phyloP scores from a whole-genome alignment of 768 basidiomycete genomes.

The Ephemerocybe angulata region DNA sequence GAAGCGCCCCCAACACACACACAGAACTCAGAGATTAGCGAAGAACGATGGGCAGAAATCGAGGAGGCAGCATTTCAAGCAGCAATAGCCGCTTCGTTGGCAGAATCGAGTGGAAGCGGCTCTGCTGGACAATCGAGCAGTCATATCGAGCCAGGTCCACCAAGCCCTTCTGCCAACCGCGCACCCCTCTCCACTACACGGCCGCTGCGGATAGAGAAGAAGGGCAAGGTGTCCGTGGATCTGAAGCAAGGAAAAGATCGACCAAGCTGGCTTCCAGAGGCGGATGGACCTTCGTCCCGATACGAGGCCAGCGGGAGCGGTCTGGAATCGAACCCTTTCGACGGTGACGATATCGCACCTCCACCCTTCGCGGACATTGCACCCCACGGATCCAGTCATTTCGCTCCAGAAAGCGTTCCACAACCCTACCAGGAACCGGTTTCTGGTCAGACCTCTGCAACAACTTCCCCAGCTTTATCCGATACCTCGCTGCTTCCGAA shows the following conservation, averaged over 20 bases:
- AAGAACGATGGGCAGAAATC: constrained; percentile 50
- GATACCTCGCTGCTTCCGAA: not conserved
- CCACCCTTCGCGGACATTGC: constrained; percentile 2
- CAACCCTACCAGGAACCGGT: not conserved
- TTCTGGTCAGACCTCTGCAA: not conserved
- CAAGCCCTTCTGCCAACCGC: not conserved
- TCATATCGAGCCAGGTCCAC: constrained; percentile 1
- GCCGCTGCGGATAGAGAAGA: constrained; percentile 24
- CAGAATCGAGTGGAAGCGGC: not conserved
- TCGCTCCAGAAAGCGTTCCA: not conserved
- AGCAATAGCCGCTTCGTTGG: constrained; percentile 3
- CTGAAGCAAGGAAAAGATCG: constrained; percentile 6
- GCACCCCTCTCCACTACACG: not conserved
- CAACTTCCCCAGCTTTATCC: not conserved
- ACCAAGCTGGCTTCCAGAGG: constrained; percentile 10
- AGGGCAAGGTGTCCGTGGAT: constrained; percentile 11
- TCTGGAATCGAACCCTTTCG: not conserved
- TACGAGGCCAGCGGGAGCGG: not conserved
- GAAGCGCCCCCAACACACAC: constrained; percentile 16
- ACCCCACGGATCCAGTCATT: not conserved
- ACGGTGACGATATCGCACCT: constrained; percentile 6
- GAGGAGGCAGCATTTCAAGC: constrained; percentile 29
- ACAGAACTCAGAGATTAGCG: constrained; percentile 19
- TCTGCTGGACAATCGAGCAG: not conserved
- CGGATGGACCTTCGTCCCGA: not conserved